Evolutionary conservation across 2,329 filamentous ascomycete species (phyloP).

Genomic region (Botryosphaeria dothidea): DNA sequence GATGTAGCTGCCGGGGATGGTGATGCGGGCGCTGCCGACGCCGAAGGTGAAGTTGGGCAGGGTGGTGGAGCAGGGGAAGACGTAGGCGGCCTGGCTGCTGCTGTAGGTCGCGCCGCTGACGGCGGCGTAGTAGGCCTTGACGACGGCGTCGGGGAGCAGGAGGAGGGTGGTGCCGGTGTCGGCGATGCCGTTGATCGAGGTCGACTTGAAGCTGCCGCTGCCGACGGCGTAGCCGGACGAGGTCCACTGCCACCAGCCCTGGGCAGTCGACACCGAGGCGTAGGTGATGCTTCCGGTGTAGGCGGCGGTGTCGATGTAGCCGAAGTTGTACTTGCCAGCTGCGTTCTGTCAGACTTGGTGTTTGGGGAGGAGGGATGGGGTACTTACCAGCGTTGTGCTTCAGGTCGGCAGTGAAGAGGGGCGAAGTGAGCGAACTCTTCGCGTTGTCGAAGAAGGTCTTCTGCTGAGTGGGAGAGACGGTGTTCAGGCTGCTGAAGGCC

Average conservation of each 20-base stretch:
- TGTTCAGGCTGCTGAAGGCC: slow-evolving; percentile 62
- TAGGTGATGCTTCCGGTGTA: slow-evolving; percentile 62
- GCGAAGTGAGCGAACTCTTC: slow-evolving; percentile 50
- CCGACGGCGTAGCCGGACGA: slow-evolving; percentile 59
- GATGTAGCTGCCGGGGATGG: slow-evolving; percentile 56
- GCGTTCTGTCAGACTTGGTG: background rate
- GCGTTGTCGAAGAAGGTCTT: slow-evolving; percentile 64
- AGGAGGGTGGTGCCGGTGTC: slow-evolving; percentile 72
- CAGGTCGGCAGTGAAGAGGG: slow-evolving; percentile 60
- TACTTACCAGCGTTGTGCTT: slow-evolving; percentile 47
- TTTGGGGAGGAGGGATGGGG: background rate
- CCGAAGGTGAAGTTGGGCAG: slow-evolving; percentile 56
- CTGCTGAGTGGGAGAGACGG: slow-evolving; percentile 51
- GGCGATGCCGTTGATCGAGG: slow-evolving; percentile 58
- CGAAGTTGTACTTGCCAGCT: slow-evolving; percentile 57
- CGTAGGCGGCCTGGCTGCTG: slow-evolving; percentile 55
- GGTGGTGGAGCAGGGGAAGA: slow-evolving; percentile 52
- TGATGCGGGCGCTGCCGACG: slow-evolving; percentile 52
- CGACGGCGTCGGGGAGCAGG: slow-evolving; percentile 56
- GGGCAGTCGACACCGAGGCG: slow-evolving; percentile 53
- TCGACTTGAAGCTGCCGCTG: slow-evolving; percentile 32
- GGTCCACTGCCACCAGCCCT: slow-evolving; percentile 66
- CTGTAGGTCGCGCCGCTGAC: slow-evolving; percentile 55
- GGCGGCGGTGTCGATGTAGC: slow-evolving; percentile 59
- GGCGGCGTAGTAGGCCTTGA: slow-evolving; percentile 60